Evolutionary conservation across 768 basidiomycete genomes (phyloP), one percentile per base, ranked within the genome.

Genomic region (Postia placenta): DNA sequence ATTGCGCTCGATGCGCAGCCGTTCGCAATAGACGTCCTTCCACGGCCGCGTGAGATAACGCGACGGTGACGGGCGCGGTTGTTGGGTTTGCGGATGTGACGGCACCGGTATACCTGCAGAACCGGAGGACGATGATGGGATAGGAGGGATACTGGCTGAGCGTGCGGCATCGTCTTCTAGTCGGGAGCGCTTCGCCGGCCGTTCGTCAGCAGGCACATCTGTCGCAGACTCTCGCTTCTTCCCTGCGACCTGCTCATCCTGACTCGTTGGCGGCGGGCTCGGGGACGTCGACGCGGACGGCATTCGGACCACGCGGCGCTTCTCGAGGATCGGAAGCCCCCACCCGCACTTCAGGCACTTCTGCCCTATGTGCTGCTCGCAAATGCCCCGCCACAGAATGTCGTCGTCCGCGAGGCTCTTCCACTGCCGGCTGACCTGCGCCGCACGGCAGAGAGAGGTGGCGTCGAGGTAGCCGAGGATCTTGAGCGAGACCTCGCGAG

Each of bases 21-120:
- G 85, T 65, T 99, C 96, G 62, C 88, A 91, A 67, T 98, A 99
- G 17, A 99, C 95, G 55, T 89, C 85, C 65, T 99, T 99, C 96
- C 96, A 99, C 0, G 95, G 96, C 38, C 93, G 81, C 14, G 91
- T 94, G 51, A 78, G 58, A 14, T 72, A 69, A 22, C 66, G 42
- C 1, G 49, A 38, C 12, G 50, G 27, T 5, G 54, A 47, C 5
- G 50, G 35, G 42, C 54, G 26, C 44, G 45, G 26, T 39, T 51
- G 53, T 28, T 64, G 54, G 26, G 56, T 44, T 39, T 58, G 66
- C 55, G 48, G 65, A 60, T 53, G 63, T 58, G 47, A 65, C 54
- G 5, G 27, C 46, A 39, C 43, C 26, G 49, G 30, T 12, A 50
- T 23, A 33, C 26, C 19, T 23, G 45, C 17, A 40, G 53, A 35